Percentiles rank a stretch among this genome's conserved stretches.
phyloP scores from a whole-genome alignment of 176 grass and related monocot species.

The Melocanna baccifera region DNA sequence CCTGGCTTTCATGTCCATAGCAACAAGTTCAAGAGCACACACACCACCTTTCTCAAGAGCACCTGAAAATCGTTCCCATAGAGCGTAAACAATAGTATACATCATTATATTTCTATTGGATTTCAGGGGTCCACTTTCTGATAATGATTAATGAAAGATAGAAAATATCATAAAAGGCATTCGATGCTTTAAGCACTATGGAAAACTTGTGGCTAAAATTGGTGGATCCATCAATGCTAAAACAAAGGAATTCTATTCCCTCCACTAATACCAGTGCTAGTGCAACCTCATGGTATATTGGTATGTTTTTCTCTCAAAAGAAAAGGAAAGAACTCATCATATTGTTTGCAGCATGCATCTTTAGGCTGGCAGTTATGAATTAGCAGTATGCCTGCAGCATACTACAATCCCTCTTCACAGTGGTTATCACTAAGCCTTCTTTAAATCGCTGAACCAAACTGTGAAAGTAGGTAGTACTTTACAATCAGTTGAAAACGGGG shows the following conservation, averaged over 20 bases:
- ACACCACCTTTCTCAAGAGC: constrained; percentile 99
- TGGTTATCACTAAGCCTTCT: background rate
- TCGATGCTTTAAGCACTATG: background rate
- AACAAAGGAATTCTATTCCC: background rate
- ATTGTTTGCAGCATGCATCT: background rate
- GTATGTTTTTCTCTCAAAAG: background rate
- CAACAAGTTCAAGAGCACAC: constrained; percentile 96
- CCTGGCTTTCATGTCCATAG: constrained; percentile 99
- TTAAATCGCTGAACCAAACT: background rate
- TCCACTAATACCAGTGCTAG: background rate
- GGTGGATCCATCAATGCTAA: background rate
- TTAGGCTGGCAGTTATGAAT: background rate
- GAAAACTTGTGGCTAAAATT: background rate
- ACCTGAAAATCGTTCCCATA: constrained; percentile 39
- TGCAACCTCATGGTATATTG: background rate
- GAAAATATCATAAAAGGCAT: background rate
- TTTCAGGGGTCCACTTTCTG: background rate
- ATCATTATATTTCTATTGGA: background rate
- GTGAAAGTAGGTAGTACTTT: background rate
- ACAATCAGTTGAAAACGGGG: background rate
- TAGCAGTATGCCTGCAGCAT: background rate
- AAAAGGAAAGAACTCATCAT: background rate
- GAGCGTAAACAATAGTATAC: background rate
- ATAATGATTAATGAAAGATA: background rate
- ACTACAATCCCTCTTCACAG: background rate